Evolutionary conservation across 2,329 filamentous ascomycete genomes (phyloP), one percentile per base, ranked within the genome.

Genomic region (Trichoderma polysporum): DNA sequence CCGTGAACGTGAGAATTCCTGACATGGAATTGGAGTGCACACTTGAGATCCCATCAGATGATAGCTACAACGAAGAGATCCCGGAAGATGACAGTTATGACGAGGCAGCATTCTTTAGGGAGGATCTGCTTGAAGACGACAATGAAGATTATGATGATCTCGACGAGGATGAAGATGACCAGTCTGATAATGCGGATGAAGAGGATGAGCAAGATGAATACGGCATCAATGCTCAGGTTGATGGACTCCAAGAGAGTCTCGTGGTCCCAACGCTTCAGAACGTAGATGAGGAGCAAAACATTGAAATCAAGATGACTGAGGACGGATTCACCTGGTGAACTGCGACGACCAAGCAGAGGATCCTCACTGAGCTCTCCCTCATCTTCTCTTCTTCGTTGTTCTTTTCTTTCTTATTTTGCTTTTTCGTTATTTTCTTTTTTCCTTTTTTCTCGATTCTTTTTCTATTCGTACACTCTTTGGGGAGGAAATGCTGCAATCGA

Each of bases 1-100:
- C 69, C 2, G 56, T 78, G 2, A 74, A 77, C 1, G 52, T 78
- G 3, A 73, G 77, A 45, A 67, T 79, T 10, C 66, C 67, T 2
- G 73, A 68, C 3, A 59, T 65, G 8, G 58, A 70, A 3, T 39
- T 77, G 0, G 56, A 61, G 3, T 76, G 72, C 61, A 68, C 68
- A 1, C 70, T 70, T 0, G 57, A 68, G 25, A 35, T 71, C 6
- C 68, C 73, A 1, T 31, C 12, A 10, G 59, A 67, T 22, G 6
- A 33, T n/a, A 57, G 50, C 13, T 22, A 15, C 22, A 47, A 9
- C 27, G 19, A 4, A 17, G 7, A 10, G n/a, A 62, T 41, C 17
- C 33, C 33, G 35, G n/a, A n/a, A n/a, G n/a, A n/a, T n/a, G n/a
- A n/a, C n/a, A n/a, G n/a, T n/a, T n/a, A n/a, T n/a, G n/a, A n/a